Base-by-base conservation (phyloP, 805 yeast species). In the Brettanomyces nanus region DNA sequence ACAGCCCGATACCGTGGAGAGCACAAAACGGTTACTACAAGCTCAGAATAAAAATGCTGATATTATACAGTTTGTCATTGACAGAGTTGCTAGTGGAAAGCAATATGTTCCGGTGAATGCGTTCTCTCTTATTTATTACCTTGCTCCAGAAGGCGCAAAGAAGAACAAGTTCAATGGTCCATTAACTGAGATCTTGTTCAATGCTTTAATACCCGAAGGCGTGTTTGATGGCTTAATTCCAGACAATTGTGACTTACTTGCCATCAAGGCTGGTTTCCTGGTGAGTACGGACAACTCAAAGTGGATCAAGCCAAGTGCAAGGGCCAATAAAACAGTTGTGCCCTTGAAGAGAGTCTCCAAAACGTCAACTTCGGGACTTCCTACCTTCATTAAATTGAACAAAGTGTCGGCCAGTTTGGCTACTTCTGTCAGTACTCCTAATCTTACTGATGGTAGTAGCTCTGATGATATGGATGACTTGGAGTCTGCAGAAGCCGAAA, bases 191-290 rank as follows among this genome's bases (percentile, higher is more conserved):
- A 55, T 62, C 23, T 46, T 79, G 5, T 60, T 49, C 45, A 54
- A 54, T 6, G 51, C 71, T 2, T 58, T 77, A 45, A 57, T 54
- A 32, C 45, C 51, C 6, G 63, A 60, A 18, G 85, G 85, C 19
- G 56, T 41, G 26, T 58, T 79, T 22, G 54, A 56, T 29, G 86
- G 86, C 6, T 68, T 71, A 42, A 63, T 75, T 40, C 77, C 79
- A 4, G 46, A 47, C 5, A 70, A 66, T 43, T 76, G 63, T 45
- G 64, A 62, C 34, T 54, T 85, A 38, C 81, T 79, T 48, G 89
- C 78, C 19, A 63, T 83, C 37, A 68, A 79, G 66, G 67, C 70
- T 23, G 90, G 89, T 0, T 80, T 83, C 45, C 59, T 73, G n/a
- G 61, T 68, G 5, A 49, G 45, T 13, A 56, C 54, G 19, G 62